Base-by-base conservation (phyloP, 2,329 filamentous ascomycete genomes). In the Aureobasidium leucospermi region DNA sequence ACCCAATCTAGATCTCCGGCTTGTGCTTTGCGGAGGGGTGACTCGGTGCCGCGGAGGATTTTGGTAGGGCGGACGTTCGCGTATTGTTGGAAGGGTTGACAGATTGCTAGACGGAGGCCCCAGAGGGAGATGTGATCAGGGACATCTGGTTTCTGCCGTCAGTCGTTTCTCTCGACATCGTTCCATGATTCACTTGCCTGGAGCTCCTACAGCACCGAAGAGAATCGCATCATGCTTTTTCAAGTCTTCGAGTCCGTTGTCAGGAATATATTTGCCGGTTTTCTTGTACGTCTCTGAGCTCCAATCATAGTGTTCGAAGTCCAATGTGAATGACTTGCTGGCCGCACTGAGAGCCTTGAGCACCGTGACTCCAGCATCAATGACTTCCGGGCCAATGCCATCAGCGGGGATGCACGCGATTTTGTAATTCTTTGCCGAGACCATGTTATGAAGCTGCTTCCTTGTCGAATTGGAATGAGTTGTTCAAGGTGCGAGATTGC, bases 351-450 rank as follows among this genome's bases (percentile, higher is more conserved):
- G 70, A 13, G 78, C 77, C 62, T 84, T 77, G 53, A 89, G 71
- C 0, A 86, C 86, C 43, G 79, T 75, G 8, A 88, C 81, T 2
- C 84, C 85, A 1, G 84, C 84, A 34, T 79, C 75, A 70, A 87
- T 82, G 10, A 89, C 85, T 70, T 89, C 86, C 1, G 80, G 80
- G 1, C 86, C 86, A 62, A 89, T 88, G 58, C 86, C 86, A 67
- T 89, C 86, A 7, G 83, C 86, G 0, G 85, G 84, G 58, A 89
- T 86, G 32, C 78, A 79, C n/a, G 85, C 85, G 62, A 87, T 84
- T 55, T 69, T 75, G 65, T 80, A 78, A 29, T 46, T 56, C 4
- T n/a, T 45, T n/a, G 15, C 16, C 8, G 52, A n/a, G 31, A 56
- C 46, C 11, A 45, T 38, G 16, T 16, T 7, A 10, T n/a, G 13